Conservation (phyloP, 2,329 filamentous ascomycete species). For the Neonectria punicea region DNA sequence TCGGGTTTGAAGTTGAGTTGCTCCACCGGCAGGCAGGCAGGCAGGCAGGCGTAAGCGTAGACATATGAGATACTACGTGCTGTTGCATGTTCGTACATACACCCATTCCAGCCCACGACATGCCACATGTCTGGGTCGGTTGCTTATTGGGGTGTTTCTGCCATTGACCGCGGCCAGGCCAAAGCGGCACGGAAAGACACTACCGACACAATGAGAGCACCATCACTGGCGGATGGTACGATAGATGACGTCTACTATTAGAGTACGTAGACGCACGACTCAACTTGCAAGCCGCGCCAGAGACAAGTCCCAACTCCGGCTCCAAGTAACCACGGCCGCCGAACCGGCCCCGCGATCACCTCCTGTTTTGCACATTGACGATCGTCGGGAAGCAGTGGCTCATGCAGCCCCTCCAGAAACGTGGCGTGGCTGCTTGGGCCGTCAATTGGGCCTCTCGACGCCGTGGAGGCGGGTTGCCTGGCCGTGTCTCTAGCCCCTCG, state of each 20-base stretch:
- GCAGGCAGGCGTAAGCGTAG: too few species aligned
- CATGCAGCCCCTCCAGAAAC: constrained; percentile 29
- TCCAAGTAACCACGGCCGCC: constrained; percentile 13
- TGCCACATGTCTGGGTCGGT: constrained; percentile 29
- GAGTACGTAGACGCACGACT: constrained; percentile 16
- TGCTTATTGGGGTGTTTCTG: constrained; percentile 12
- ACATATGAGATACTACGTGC: neutral
- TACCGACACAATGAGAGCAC: constrained; percentile 1
- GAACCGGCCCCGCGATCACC: constrained; percentile 17
- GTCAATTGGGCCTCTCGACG: constrained; percentile 25
- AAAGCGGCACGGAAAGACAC: constrained; percentile 25
- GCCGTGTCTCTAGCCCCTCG: constrained; percentile 23
- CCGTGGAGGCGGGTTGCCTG: constrained; percentile 25
- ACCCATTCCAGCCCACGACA: constrained; percentile 23
- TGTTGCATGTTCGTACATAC: neutral
- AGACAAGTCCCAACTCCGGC: neutral
- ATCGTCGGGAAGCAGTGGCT: constrained; percentile 34
- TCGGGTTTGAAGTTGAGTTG: constrained; percentile 6
- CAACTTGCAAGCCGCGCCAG: neutral
- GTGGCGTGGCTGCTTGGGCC: constrained; percentile 42
- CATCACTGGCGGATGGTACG: constrained; percentile 31
- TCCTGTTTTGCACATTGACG: constrained; percentile 27
- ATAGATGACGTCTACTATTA: constrained; percentile 24
- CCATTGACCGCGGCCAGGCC: constrained; percentile 28
- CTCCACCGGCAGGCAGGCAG: constrained; percentile 15